Conservation (phyloP, 2,329 filamentous ascomycete genomes). For the Phaeophleospora eucalypticola region DNA sequence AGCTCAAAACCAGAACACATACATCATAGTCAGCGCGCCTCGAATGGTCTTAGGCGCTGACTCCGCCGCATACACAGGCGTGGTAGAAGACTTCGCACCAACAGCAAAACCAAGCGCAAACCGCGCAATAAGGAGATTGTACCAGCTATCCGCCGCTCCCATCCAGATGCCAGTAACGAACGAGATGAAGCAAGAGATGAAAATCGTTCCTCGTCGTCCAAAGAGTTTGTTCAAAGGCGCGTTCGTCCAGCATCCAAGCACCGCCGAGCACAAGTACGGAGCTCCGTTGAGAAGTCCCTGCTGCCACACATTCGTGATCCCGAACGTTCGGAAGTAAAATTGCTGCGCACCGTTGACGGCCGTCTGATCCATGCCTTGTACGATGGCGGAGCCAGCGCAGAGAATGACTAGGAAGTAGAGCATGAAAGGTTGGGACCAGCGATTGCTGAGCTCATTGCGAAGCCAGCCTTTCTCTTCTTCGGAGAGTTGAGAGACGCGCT, state of each 20-base stretch:
- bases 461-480: conserved; percentile 56
- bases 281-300: conserved; percentile 56
- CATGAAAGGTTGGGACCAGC: conserved; percentile 70
- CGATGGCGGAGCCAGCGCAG: conserved; percentile 53
- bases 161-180: conserved; percentile 56
- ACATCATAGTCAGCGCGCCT: conserved; percentile 45
- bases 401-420: conserved; percentile 50
- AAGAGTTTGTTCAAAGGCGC: conserved; percentile 67
- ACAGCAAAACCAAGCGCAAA: conserved; percentile 62
- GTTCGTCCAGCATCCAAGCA: conserved; percentile 69
- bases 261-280: conserved; percentile 63
- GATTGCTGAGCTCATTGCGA: conserved; percentile 58
- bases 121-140: conserved; percentile 64
- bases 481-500: conserved; percentile 44
- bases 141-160: conserved; percentile 67
- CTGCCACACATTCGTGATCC: conserved; percentile 31
- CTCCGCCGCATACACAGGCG: conserved; percentile 42
- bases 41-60: conserved; percentile 37
- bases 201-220: conserved; percentile 70
- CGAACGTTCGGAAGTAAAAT: conserved; percentile 28
- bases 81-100: conserved; percentile 33
- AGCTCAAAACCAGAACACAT: conserved; percentile 44
- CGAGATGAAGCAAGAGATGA: conserved; percentile 69
- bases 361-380: conserved; percentile 51
- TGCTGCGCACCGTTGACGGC: conserved; percentile 42